Base-by-base conservation (phyloP, 208 protist genomes). In the Lotmaria passim region DNA sequence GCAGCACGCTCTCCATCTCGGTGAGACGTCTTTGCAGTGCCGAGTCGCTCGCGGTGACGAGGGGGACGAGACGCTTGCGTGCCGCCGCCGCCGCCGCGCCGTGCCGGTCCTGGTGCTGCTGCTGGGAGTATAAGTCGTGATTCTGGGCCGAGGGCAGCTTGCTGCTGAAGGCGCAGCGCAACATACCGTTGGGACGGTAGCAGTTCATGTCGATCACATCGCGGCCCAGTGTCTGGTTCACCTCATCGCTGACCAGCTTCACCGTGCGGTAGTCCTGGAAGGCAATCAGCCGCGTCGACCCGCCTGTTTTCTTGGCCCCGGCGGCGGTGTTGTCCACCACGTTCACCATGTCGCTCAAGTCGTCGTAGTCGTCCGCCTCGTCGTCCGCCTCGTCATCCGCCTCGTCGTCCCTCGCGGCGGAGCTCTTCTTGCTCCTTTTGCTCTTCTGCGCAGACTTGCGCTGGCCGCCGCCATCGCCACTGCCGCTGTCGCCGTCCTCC, bases 231-330 rank as follows among this genome's bases (percentile, higher is more conserved):
- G 83, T 86, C 44, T 85, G 75, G 55, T 94, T 94, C 44, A 94
- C 79, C 72, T 94, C 84, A 23, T 94, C 84, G 10, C 83, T 84
- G 47, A 94, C 70, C 24, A 93, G 85, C 68, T 84, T 86, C 19
- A 94, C 86, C 17, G 82, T 74, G 46, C 86, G 79, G 74, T 87
- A 94, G 60, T 94, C 89, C 72, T 92, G 80, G 50, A 94, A 94
- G 24, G 86, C 86, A 51, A 94, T 78, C 14, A 87, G 64, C 57
- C 81, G 87, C 11, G 66, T 46, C 26, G 24, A 7, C 5, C 15
- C 53, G 56, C 21, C 43, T 1, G 56, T 3, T 30, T 24, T 56
- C 61, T 57, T 47, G 28, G 43, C 47, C 3, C n/a, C 10, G 2
- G 24, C 12, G 19, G 10, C 15, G 55, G 14, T 46, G 50, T 52